Percentiles rank a stretch among this genome's conserved stretches.
phyloP scores from a whole-genome alignment of 371 early-diverging fungal genomes.

The Fennellomyces sp. region DNA sequence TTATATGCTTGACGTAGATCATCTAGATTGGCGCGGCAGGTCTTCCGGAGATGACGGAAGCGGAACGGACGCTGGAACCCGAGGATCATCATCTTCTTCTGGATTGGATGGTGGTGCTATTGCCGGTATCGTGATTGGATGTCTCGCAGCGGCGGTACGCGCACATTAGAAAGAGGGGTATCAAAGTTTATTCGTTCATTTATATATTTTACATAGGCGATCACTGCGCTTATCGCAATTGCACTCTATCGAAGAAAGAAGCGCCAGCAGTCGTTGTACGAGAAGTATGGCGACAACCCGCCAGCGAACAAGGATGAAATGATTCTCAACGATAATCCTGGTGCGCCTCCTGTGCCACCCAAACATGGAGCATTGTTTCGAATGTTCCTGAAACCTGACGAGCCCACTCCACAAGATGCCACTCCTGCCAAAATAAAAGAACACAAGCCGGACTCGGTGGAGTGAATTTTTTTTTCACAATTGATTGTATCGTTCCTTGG shows the following conservation, averaged over 20 bases:
- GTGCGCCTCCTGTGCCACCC: not conserved
- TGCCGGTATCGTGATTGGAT: constrained; percentile 6
- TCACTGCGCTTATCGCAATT: not conserved
- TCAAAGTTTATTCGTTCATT: not conserved
- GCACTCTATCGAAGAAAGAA: not conserved
- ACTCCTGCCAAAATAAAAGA: not conserved
- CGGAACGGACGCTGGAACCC: not conserved
- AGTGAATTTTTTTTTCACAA: not conserved
- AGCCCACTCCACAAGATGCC: not conserved
- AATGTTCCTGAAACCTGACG: constrained; percentile 1
- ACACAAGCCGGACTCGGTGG: not conserved
- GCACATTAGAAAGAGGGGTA: not conserved
- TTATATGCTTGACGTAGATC: constrained; percentile 9
- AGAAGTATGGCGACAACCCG: not conserved
- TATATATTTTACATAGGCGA: not conserved
- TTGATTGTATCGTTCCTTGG: constrained; percentile 2
- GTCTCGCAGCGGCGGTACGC: not conserved
- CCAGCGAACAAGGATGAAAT: not conserved
- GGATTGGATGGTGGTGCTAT: not conserved
- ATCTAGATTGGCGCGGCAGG: constrained; percentile 26
- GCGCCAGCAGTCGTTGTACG: not conserved
- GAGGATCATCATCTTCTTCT: not conserved
- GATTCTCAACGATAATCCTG: not conserved
- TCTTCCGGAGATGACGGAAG: constrained; percentile 23
- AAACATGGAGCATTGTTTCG: not conserved